Percentiles rank a stretch among this genome's conserved stretches.
These are phyloP conservation scores for Aspergillus awamori DNA, from an alignment of 2,329 filamentous ascomycete species.

Conservation along the genomic window DNA sequence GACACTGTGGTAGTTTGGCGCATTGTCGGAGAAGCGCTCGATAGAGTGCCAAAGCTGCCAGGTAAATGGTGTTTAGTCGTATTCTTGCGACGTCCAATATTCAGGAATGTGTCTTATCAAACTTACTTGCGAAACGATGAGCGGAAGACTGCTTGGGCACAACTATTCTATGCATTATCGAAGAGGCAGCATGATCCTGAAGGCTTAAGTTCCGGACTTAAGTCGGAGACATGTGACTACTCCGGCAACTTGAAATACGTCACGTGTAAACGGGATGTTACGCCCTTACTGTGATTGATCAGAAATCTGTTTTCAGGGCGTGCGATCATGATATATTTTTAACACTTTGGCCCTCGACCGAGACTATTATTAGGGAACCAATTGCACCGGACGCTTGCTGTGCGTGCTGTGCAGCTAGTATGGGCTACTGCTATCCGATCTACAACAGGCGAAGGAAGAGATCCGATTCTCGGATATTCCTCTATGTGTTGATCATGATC, in stretches of 20 bases:
- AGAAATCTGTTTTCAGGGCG: not conserved
- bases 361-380: not conserved
- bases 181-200: not conserved
- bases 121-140: conserved; percentile 51
- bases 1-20: conserved; percentile 30
- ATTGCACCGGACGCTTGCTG: not conserved
- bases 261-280: not conserved
- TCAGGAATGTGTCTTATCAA: not conserved
- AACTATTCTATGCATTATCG: conserved; percentile 42
- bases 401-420: not conserved
- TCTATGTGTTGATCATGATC: not conserved
- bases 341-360: too few relatives aligned
- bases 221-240: conserved; percentile 3
- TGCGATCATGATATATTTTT: too few relatives aligned
- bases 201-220: not conserved
- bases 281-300: too few relatives aligned
- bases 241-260: not conserved
- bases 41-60: conserved; percentile 48
- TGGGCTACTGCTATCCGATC: not conserved
- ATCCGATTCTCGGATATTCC: not conserved
- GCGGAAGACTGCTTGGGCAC: conserved; percentile 39
- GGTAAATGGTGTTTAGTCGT: not conserved
- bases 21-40: conserved; percentile 50
- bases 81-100: too few relatives aligned
- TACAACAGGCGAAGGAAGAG: not conserved